phyloP scores from a whole-genome alignment of 192 early-diverging fungal species.

The Podila verticillata region DNA sequence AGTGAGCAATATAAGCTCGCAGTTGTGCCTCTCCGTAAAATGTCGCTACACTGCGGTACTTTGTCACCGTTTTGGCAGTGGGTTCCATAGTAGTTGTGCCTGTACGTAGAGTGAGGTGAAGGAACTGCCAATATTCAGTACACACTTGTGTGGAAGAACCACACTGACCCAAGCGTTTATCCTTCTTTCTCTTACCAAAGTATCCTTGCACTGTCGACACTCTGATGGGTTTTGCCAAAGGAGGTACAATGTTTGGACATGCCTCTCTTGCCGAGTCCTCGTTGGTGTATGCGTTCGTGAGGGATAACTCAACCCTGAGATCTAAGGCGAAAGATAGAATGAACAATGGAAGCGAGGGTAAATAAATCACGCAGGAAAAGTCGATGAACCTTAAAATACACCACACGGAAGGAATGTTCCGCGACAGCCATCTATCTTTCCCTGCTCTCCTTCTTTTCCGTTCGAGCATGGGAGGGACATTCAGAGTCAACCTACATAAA shows the following conservation, averaged over 20 bases:
- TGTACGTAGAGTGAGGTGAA: not conserved
- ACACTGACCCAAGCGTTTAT: too few species aligned
- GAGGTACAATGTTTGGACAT: constrained; percentile 19
- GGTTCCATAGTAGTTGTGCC: constrained; percentile 1
- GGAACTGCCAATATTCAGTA: not conserved
- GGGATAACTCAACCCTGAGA: constrained; percentile 36
- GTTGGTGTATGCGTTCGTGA: constrained; percentile 37
- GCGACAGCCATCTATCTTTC: too few species aligned
- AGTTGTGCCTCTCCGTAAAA: constrained; percentile 14
- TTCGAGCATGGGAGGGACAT: too few species aligned
- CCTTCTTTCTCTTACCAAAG: constrained; percentile 17
- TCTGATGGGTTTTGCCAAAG: constrained; percentile 19
- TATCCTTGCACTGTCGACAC: constrained; percentile 14
- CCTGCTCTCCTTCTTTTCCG: too few species aligned
- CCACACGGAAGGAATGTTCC: too few species aligned
- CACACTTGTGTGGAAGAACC: not conserved
- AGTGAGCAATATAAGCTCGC: constrained; percentile 21
- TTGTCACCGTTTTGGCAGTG: not conserved
- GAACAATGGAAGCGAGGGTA: too few species aligned
- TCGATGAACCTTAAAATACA: too few species aligned
- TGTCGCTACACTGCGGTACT: not conserved
- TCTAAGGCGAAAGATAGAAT: not conserved
- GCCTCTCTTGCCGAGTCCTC: constrained; percentile 33
- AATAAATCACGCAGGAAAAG: too few species aligned
- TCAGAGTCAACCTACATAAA: constrained; percentile 26